These are phyloP conservation scores for Aureobasidium sp. DNA, from an alignment of 2,329 filamentous ascomycete genomes.

Conservation along the genomic window DNA sequence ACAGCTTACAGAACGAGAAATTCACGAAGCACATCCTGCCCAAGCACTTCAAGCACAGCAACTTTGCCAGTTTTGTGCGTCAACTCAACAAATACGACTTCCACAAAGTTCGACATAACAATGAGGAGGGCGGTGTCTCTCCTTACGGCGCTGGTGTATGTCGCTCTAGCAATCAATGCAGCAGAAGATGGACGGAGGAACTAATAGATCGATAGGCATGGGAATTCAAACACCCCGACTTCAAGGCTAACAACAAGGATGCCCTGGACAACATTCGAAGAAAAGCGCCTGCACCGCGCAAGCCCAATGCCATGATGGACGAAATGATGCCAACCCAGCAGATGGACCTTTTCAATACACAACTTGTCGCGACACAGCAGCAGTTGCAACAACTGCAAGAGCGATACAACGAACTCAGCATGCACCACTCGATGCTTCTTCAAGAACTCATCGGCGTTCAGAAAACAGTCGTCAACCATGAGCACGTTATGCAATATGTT, in stretches of 20 bases:
- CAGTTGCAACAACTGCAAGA: constrained; percentile 85
- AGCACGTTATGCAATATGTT: constrained; percentile 63
- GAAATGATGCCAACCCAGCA: constrained; percentile 76
- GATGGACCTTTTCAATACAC: constrained; percentile 80
- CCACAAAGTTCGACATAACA: constrained; percentile 91
- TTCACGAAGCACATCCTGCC: constrained; percentile 96
- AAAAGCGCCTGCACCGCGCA: constrained; percentile 88
- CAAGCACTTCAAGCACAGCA: constrained; percentile 98
- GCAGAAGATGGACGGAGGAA: neutral
- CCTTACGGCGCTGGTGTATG: constrained; percentile 73
- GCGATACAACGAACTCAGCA: constrained; percentile 69
- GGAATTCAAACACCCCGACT: constrained; percentile 98
- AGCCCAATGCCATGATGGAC: constrained; percentile 58
- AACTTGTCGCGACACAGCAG: constrained; percentile 82
- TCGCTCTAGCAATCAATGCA: neutral
- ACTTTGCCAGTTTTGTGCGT: constrained; percentile 93
- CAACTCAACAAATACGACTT: constrained; percentile 98
- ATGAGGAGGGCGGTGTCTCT: constrained; percentile 75
- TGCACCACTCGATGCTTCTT: constrained; percentile 57
- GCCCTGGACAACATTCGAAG: constrained; percentile 92
- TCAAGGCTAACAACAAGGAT: constrained; percentile 91
- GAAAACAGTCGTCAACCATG: constrained; percentile 66
- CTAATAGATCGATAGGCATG: constrained; percentile 56
- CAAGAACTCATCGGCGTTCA: constrained; percentile 59
- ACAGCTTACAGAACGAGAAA: constrained; percentile 70